Base-by-base conservation (phyloP, 139 green algal genomes). In the Edaphochlamys debaryana region DNA sequence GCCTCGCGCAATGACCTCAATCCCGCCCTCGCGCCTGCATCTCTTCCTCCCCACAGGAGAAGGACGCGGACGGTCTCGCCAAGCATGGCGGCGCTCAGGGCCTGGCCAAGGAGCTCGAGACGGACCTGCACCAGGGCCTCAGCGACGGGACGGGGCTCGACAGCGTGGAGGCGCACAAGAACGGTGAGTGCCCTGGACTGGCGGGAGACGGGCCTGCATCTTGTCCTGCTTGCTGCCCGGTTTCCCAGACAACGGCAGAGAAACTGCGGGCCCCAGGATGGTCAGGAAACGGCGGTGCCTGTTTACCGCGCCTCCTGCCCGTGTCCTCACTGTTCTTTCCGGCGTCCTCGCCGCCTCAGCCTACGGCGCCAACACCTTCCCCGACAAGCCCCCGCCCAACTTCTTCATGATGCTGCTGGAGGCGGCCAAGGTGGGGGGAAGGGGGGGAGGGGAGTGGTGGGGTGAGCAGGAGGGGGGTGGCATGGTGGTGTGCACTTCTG, bases 391-490 rank as follows among this genome's bases (percentile, higher is more conserved):
- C 27, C 75, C 88, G 23, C 77, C 85, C 4, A 79, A 85, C 37
- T 96, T 98, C 84, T 93, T 93, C 34, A 41, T 48, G 34, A 87
- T 97, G 60, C 87, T 95, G 50, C 89, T 91, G 40, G 89, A 93
- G 62, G 93, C 94, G 11, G n/a, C 96, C 2, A 87, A 96, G 79
- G 96, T 58, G 50, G 50, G 23, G 50, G 48, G 48, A 58, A 22
- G 5, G 50, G 50, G 20, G 8, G 50, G 50, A 22, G 50, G 2
- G 50, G 50, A 19, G 50, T 19, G 50, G 50, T 22, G 50, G 50
- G 50, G 50, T 11, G n/a, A n/a, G n/a, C n/a, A n/a, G n/a, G n/a
- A n/a, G n/a, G n/a, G n/a, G n/a, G n/a, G n/a, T n/a, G n/a, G n/a
- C n/a, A n/a, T n/a, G n/a, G n/a, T n/a, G n/a, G n/a, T n/a, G n/a